Percentiles rank a stretch among this genome's conserved stretches.
These are phyloP conservation scores for Quercus alba DNA, from an alignment of 306 rosid species.

Conservation along the genomic window DNA sequence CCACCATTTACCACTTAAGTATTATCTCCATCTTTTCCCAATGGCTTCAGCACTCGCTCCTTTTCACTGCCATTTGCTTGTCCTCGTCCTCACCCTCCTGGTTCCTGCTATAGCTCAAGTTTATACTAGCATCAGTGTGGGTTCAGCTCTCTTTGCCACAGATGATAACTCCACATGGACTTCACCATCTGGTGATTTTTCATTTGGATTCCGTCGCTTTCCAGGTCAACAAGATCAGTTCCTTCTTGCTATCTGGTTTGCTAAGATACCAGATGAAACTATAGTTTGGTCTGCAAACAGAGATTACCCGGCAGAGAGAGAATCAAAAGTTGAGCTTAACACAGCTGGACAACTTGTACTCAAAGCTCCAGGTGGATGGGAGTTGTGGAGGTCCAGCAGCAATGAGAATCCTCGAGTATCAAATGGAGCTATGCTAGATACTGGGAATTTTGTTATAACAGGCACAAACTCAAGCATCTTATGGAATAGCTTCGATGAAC, in stretches of 20 bases:
- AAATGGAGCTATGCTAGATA: not conserved
- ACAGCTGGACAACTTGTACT: not conserved
- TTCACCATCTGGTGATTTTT: not conserved
- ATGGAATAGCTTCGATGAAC: not conserved
- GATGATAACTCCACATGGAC: not conserved
- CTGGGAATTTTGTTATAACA: not conserved
- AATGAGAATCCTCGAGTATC: not conserved
- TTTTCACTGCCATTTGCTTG: not conserved
- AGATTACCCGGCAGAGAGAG: not conserved
- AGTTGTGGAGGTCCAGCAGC: not conserved
- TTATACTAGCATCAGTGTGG: not conserved
- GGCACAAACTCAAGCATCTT: not conserved
- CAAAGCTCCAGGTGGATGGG: not conserved
- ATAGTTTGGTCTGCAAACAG: not conserved
- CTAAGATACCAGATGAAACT: not conserved
- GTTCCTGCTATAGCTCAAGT: not conserved
- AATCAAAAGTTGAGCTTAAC: not conserved
- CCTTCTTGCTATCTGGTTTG: not conserved
- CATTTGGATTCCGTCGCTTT: not conserved
- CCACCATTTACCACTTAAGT: not conserved
- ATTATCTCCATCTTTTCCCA: not conserved
- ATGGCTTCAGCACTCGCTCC: not conserved
- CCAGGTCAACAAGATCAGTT: not conserved
- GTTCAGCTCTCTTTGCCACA: not conserved
- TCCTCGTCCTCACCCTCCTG: not conserved